Conservation (phyloP, 345 rosid genomes). For the Punica granatum region DNA sequence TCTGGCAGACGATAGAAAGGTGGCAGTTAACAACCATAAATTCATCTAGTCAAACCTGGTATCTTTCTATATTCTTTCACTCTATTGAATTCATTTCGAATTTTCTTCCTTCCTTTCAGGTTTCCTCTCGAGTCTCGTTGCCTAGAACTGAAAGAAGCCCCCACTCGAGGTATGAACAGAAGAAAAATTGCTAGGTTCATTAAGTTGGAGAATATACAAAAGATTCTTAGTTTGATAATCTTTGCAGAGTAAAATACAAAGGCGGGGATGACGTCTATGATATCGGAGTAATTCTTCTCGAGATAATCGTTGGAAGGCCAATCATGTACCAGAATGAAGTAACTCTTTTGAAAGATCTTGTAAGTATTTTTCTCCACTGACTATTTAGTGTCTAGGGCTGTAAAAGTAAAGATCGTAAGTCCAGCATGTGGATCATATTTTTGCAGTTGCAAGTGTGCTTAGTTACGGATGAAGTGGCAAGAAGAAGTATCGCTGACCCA, state of each 20-base stretch:
- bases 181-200: neutral
- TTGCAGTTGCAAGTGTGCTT: constrained; percentile 41
- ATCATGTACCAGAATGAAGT: constrained; percentile 31
- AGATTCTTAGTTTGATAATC: neutral
- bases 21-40: constrained; percentile 10
- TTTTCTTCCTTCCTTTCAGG: constrained; percentile 3
- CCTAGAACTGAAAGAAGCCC: constrained; percentile 7
- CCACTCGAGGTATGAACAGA: constrained; percentile 4
- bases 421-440: neutral
- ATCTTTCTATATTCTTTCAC: neutral
- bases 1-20: constrained; percentile 24
- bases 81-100: neutral
- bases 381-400: neutral
- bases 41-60: neutral
- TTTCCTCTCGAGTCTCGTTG: neutral
- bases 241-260: constrained; percentile 25
- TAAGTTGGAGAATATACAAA: neutral
- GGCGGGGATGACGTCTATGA: constrained; percentile 39
- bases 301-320: constrained; percentile 49
- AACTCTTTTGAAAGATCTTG: constrained; percentile 34
- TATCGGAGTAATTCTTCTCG: constrained; percentile 50
- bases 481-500: constrained; percentile 42
- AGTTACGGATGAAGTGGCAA: constrained; percentile 24
- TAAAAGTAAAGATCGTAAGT: neutral
- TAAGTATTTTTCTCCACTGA: constrained; percentile 15